Conservation (phyloP, 352 stramenopile genomes). For the Phytophthora meadii region DNA sequence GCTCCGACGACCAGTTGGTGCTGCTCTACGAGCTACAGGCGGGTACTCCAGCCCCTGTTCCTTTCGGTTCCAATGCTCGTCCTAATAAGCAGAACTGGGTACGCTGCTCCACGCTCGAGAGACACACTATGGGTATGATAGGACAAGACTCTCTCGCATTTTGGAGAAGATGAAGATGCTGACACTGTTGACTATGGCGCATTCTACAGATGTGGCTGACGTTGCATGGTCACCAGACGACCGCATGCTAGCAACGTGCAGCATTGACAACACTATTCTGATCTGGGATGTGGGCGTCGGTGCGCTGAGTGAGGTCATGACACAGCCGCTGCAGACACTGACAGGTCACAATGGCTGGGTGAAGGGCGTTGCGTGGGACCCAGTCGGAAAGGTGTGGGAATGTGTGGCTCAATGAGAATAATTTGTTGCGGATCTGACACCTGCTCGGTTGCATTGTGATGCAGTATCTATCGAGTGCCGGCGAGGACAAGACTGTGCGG, state of each 20-base stretch:
- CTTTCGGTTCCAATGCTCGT: constrained; percentile 80
- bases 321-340: constrained; percentile 79
- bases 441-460: constrained; percentile 1
- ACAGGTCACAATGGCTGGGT: constrained; percentile 86
- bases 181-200: constrained; percentile 10
- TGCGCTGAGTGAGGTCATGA: constrained; percentile 71
- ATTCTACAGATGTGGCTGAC: constrained; percentile 76
- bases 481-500: constrained; percentile 87
- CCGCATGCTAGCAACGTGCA: constrained; percentile 88
- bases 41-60: constrained; percentile 66
- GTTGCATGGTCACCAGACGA: constrained; percentile 89
- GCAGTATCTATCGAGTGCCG: constrained; percentile 86
- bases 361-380: constrained; percentile 89
- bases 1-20: constrained; percentile 85
- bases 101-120: constrained; percentile 80
- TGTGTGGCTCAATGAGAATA: background rate
- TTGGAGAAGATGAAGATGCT: background rate
- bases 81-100: constrained; percentile 89
- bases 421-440: background rate
- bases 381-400: constrained; percentile 72
- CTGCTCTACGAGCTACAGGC: constrained; percentile 84
- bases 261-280: constrained; percentile 89
- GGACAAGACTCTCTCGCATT: too few relatives aligned
- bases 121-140: constrained; percentile 79
- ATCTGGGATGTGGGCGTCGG: constrained; percentile 83